These are phyloP conservation scores for Daldinia decipiens DNA, from an alignment of 495 filamentous ascomycete species.

Conservation along the genomic window DNA sequence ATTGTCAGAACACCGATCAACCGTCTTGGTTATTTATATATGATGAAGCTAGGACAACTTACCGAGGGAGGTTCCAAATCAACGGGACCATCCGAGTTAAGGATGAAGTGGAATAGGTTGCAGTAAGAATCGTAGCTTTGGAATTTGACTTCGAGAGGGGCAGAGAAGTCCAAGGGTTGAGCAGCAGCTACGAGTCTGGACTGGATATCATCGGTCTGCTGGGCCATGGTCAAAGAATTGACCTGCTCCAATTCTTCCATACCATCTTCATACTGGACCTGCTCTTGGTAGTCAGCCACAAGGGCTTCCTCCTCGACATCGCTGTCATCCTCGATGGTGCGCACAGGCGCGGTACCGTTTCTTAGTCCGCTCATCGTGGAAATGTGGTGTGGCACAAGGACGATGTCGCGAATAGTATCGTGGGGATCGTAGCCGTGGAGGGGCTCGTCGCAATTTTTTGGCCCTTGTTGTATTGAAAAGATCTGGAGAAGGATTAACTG, in stretches of 20 bases:
- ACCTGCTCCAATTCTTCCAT: slow-evolving; percentile 80
- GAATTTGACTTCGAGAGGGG: slow-evolving; percentile 94
- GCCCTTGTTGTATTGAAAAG: slow-evolving; percentile 19
- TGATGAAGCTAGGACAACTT: slow-evolving; percentile 50
- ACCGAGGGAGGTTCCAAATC: slow-evolving; percentile 96
- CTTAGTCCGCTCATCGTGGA: slow-evolving; percentile 62
- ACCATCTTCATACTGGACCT: slow-evolving; percentile 89
- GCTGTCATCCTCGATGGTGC: slow-evolving; percentile 78
- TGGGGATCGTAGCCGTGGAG: slow-evolving; percentile 36
- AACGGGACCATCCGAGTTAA: slow-evolving; percentile 97
- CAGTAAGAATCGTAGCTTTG: slow-evolving; percentile 99
- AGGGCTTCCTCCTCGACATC: slow-evolving; percentile 95
- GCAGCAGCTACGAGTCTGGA: slow-evolving; percentile 88
- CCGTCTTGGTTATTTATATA: not conserved
- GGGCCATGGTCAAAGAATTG: slow-evolving; percentile 61
- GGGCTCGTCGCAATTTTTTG: slow-evolving; percentile 47
- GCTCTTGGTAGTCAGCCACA: slow-evolving; percentile 92
- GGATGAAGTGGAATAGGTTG: slow-evolving; percentile 97
- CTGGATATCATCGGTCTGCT: slow-evolving; percentile 83
- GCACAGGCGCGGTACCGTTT: slow-evolving; percentile 61
- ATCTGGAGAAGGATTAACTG: slow-evolving; percentile 14
- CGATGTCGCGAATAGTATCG: slow-evolving; percentile 31
- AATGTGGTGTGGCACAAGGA: slow-evolving; percentile 25
- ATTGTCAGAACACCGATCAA: slow-evolving; percentile 33
- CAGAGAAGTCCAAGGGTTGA: slow-evolving; percentile 93